Evolutionary conservation across 78 protist genomes (phyloP), one percentile per base, ranked within the genome.

Genomic region (slime mould (Dictyostelium discoideum)): DNA sequence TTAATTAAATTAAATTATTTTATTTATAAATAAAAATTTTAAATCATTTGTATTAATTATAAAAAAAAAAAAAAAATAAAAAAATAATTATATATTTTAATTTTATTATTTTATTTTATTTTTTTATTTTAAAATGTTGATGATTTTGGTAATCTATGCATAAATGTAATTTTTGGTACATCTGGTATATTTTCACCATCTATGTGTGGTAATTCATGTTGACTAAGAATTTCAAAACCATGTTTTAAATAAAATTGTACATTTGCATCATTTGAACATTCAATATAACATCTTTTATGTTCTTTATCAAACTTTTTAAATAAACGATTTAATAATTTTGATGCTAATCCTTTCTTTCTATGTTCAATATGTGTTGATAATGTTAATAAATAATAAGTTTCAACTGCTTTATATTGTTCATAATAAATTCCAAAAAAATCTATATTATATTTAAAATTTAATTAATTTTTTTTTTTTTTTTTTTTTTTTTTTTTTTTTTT

Each of bases 331-430:
- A 89, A 44, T 7, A 89, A 18, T 44, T 89, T 89, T 14, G 81
- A 76, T 42, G 87, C 94, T 72, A 89, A 89, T 7, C 94, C 94
- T 22, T 81, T 48, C 14, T 74, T 74, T 48, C 82, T 20, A 16
- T 54, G 84, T 6, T 37, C 84, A 8, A 40, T 39, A 81, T 89
- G 72, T 18, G 94, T 89, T 67, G 94, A 89, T 22, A 89, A 65
- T 24, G 84, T 81, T 81, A 89, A 89, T 32, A 89, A 67, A 81
- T 89, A 89, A 32, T 89, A 89, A 22, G 87, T 86, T 32, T 81
- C 87, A 48, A 89, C 84, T 26, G 84, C 74, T 80, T 89, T 54
- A 69, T 57, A 69, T 24, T 79, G 82, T 20, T 7, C 18, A 57
- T 81, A 89, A 54, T 29, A 39, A 63, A 80, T 76, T 29, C 87